Base-by-base conservation (phyloP, 2,329 filamentous ascomycete species). In the Stromatinia cepivora region DNA sequence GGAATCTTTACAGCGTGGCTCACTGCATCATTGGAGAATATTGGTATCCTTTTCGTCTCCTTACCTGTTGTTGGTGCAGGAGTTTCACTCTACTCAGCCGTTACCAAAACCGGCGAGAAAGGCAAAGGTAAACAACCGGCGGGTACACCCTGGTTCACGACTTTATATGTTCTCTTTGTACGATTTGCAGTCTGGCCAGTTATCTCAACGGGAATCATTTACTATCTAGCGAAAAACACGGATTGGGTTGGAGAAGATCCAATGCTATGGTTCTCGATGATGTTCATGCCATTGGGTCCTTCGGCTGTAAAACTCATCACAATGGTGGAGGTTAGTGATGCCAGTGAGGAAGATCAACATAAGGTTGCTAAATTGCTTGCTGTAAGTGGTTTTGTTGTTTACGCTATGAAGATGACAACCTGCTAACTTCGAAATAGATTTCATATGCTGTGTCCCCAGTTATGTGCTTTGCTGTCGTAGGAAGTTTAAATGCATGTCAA, bases 1-100 rank as follows among this genome's bases (percentile, higher is more conserved):
- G 88, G 89, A 1, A 85, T 88, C 69, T 84, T 91, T 73, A 88
- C 85, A 28, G 88, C 88, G 0, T 91, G 88, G 88, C 79, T 91
- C 52, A 90, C 88, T 0, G 82, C 83, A 0, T 84, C 85, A 0
- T 78, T 91, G 28, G 83, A 86, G 72, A 90, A 88, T 68, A 82
- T 90, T 31, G 88, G 89, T 4, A 81, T 83, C 0, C 81, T 91
- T 0, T 91, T 91, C 75, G 87, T 89, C 0, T 84, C 86, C 0
- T 79, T 90, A 36, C 89, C 90, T 42, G 86, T 91, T 22, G 84
- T 91, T 22, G 83, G 91, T 0, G 88, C 89, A 0, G 88, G 89
- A 1, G 86, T 89, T n/a, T 88, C 88, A 72, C 82, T 91, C 1
- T 87, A 84, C 68, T 83, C 83, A 31, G 83, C 85, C 22, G 80